A percentile compares a stretch with the other conserved stretches of the same genome.
Conservation (phyloP, 345 rosid species). For the Crucihimalaya himalaica region DNA sequence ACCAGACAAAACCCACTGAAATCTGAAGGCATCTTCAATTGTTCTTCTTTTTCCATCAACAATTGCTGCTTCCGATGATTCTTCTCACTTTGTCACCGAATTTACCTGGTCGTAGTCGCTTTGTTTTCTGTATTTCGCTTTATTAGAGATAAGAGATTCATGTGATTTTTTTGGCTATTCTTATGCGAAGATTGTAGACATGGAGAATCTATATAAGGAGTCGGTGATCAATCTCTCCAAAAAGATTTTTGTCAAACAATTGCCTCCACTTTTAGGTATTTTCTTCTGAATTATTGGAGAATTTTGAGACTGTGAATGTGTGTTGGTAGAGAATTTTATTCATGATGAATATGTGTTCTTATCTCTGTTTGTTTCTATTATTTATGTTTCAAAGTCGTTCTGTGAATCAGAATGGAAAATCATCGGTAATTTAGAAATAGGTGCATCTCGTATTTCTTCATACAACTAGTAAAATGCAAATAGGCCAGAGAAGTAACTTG, state of each 20-base stretch:
- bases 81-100: slow-evolving; percentile 41
- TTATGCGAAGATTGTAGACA: slow-evolving; percentile 57
- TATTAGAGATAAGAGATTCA: slow-evolving; percentile 3
- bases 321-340: neutral
- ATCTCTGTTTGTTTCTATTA: neutral
- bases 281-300: neutral
- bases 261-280: slow-evolving; percentile 68
- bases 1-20: too few relatives aligned
- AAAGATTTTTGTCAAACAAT: slow-evolving; percentile 61
- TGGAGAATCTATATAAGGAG: slow-evolving; percentile 70
- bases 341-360: neutral
- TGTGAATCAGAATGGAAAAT: slow-evolving; percentile 52
- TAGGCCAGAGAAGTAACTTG: neutral
- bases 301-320: neutral
- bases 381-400: slow-evolving; percentile 47
- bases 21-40: neutral
- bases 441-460: slow-evolving; percentile 39
- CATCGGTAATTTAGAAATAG: slow-evolving; percentile 65
- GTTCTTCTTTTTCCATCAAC: neutral
- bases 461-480: neutral
- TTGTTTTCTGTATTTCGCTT: neutral
- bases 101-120: slow-evolving; percentile 47
- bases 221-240: slow-evolving; percentile 53
- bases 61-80: slow-evolving; percentile 35
- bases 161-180: neutral